Base-by-base conservation (phyloP, 331 rosid species). In the Saraca asoca region DNA sequence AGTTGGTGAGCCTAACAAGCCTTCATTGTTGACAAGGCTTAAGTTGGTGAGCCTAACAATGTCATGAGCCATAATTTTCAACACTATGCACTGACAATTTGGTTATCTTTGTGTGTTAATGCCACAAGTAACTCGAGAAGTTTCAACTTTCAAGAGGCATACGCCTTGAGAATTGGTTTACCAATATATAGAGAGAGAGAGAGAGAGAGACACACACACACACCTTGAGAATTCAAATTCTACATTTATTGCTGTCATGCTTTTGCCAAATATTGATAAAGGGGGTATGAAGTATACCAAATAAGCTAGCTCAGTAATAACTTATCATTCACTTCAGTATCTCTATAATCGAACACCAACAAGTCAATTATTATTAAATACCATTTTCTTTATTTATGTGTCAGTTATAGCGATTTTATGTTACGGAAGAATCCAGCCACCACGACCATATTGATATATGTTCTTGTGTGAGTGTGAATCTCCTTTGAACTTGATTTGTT, bases 371-470 rank as follows among this genome's bases (percentile, higher is more conserved):
- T 51, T 31, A 41, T 18, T 33, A 24, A 48, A 48, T 49, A 24
- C 64, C 58, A 50, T 58, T 49, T 68, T 67, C 65, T 68, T 56
- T 18, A 31, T 72, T 54, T 66, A 55, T 62, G 51, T 42, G n/a
- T 48, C 16, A 43, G 0, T 3, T 12, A n/a, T 14, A 43, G 43
- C 9, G 5, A 37, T 2, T 37, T 37, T 37, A 24, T 24, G 31
- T 3, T 24, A 24, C 31, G 1, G 31, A 1, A 24, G 31, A 24
- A 24, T 24, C 31, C 31, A 24, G 31, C 31, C 31, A 24, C 31
- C 31, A 24, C 31, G 2, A 24, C 31, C 31, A 24, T 24, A 24
- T 24, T 24, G 31, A 24, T 24, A 24, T 24, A 24, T 24, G 3
- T 24, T 24, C 31, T 24, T 24, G 31, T 24, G 31, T 24, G 31